Evolutionary conservation across 2,329 filamentous ascomycete genomes (phyloP), one percentile per base, ranked within the genome.

Genomic region (Xylariaceae sp.): DNA sequence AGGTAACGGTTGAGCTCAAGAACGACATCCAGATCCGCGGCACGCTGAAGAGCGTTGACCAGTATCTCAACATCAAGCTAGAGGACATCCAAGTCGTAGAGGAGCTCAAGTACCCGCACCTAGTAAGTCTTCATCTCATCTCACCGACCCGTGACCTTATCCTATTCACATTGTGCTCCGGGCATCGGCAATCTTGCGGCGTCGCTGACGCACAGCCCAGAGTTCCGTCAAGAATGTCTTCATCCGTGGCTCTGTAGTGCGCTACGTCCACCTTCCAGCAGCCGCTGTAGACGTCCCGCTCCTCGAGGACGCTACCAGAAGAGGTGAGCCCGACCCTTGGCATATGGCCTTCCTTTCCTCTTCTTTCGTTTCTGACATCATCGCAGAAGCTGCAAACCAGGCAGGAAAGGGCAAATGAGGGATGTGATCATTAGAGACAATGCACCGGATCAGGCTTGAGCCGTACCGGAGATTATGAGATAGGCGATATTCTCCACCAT

Each of bases 41-140:
- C 61, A 95, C 87, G 34, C 81, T 99, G 61, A 99, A 97, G 79
- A 95, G 89, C 68, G 93, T 99, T 61, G 94, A 99, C 71, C 94
- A 97, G 77, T 99, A 96, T 75, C 84, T 99, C 68, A 99, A 99
- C 76, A 97, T 99, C 76, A 97, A 97, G 79, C 84, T 99, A 46
- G 94, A 99, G 68, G 90, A 97, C 67, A 95, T 97, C 56, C 82
- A 86, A 58, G 93, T 97, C 31, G 82, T 96, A 22, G 92, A 99
- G 61, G 90, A 97, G 75, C 76, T 94, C 67, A 91, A 92, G 73
- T 97, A 97, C 70, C 94, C 94, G 46, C 94, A 99, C 73, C 74
- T 99, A 71, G 89, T 93, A 66, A 48, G 77, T 67, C 7, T 19
- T 6, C 33, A 28, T 44, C 40, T 16, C 46, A 22, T 36, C 17